Evolutionary conservation across 208 protist genomes (phyloP).

Genomic region (Trypanosomatidae sp.): DNA sequence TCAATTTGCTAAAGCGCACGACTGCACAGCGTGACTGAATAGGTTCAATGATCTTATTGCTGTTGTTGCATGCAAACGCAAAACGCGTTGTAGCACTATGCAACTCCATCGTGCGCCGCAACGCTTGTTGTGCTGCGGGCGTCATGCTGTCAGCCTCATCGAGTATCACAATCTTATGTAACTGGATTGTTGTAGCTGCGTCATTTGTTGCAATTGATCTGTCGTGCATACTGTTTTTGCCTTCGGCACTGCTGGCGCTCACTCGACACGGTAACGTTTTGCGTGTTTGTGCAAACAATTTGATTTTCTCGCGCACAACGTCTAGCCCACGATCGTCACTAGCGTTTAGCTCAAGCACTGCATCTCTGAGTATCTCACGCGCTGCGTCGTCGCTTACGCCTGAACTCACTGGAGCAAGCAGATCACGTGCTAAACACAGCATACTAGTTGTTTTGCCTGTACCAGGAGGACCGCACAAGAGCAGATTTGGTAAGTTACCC

Average conservation of each 20-base stretch:
- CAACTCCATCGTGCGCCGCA: conserved; percentile 98
- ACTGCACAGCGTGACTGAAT: conserved; percentile 95
- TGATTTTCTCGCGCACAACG: conserved; percentile 97
- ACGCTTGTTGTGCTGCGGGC: conserved; percentile 94
- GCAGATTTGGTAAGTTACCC: conserved; percentile 97
- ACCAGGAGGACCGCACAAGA: conserved; percentile 91
- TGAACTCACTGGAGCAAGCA: conserved; percentile 60
- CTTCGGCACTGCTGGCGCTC: conserved; percentile 1
- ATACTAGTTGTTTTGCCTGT: conserved; percentile 98
- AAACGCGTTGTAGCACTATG: conserved; percentile 97
- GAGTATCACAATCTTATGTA: conserved; percentile 99
- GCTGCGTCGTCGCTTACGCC: conserved; percentile 2
- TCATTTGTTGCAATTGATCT: too few species aligned
- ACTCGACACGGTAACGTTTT: conserved; percentile 69
- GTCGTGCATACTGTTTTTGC: background rate
- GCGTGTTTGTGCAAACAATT: conserved; percentile 95
- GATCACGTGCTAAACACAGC: conserved; percentile 89
- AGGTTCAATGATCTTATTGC: conserved; percentile 98
- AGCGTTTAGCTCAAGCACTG: conserved; percentile 99
- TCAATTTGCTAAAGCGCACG: conserved; percentile 75
- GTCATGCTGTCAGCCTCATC: conserved; percentile 99
- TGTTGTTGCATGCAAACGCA: conserved; percentile 98
- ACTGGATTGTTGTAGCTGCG: conserved; percentile 9
- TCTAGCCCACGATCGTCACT: conserved; percentile 98
- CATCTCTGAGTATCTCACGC: conserved; percentile 75